Percentiles rank a stretch among this genome's conserved stretches.
Conservation (phyloP, 2,329 filamentous ascomycete genomes). For the Pseudopithomyces chartarum region DNA sequence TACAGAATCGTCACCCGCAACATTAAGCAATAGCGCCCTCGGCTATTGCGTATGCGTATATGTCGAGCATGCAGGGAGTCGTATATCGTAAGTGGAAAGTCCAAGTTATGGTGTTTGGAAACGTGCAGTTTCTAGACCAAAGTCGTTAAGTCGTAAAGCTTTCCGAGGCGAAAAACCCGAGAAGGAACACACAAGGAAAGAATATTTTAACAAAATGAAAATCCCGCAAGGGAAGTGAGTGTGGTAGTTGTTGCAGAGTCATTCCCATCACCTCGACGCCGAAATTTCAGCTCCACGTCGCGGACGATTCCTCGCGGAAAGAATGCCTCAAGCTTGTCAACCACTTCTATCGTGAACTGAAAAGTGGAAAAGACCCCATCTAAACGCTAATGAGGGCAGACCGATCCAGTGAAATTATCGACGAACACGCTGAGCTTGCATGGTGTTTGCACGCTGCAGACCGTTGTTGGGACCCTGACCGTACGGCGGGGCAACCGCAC, state of each 20-base stretch:
- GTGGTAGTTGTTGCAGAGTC: slow-evolving; percentile 10
- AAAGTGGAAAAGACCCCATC: slow-evolving; percentile 27
- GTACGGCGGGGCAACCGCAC: slow-evolving; percentile 40
- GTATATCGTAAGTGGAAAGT: slow-evolving; percentile 41
- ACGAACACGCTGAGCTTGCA: slow-evolving; percentile 33
- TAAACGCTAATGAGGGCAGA: slow-evolving; percentile 16
- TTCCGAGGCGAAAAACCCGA: slow-evolving; percentile 34
- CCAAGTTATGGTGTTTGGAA: slow-evolving; percentile 34
- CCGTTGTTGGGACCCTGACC: slow-evolving; percentile 36
- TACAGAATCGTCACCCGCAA: slow-evolving; percentile 43
- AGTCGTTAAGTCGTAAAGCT: slow-evolving; percentile 45
- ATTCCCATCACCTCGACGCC: not conserved
- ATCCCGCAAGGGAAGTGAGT: slow-evolving; percentile 13
- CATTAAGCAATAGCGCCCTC: slow-evolving; percentile 33
- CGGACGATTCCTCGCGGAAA: slow-evolving; percentile 17
- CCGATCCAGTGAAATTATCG: slow-evolving; percentile 26
- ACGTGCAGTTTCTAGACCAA: slow-evolving; percentile 25
- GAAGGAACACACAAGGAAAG: slow-evolving; percentile 38
- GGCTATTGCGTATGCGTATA: slow-evolving; percentile 36
- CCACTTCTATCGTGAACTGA: slow-evolving; percentile 28
- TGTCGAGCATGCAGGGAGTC: slow-evolving; percentile 41
- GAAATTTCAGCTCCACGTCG: not conserved
- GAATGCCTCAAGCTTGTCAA: slow-evolving; percentile 23
- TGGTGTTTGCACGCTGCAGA: slow-evolving; percentile 40
- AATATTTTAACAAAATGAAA: slow-evolving; percentile 40